A percentile compares a stretch with the other conserved stretches of the same genome.
Conservation (phyloP, 1,284 basidiomycete species). For the Phylloporus gajari region DNA sequence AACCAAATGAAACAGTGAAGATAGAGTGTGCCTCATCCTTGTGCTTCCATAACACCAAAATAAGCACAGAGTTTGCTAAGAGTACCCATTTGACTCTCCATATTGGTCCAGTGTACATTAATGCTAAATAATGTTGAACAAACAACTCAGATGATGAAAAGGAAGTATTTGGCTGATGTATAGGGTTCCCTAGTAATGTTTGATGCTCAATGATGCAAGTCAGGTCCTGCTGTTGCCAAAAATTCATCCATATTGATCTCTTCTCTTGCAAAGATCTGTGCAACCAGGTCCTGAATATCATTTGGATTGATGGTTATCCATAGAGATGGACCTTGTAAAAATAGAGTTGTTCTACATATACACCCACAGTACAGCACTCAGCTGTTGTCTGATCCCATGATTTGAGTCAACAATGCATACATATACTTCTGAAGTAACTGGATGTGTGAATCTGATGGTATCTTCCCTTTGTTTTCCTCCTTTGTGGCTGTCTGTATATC, state of each 20-base stretch:
- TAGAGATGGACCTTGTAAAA: neutral
- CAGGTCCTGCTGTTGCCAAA: conserved; percentile 26
- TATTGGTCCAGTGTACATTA: neutral
- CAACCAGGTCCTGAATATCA: conserved; percentile 47
- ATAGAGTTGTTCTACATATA: conserved; percentile 23
- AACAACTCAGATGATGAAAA: conserved; percentile 40
- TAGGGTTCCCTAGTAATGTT: conserved; percentile 49
- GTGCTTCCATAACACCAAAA: conserved; percentile 37
- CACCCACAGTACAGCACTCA: conserved; percentile 9
- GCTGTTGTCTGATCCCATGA: conserved; percentile 28
- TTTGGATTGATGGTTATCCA: conserved; percentile 44
- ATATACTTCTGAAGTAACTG: conserved; percentile 24
- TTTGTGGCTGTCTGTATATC: too few relatives aligned
- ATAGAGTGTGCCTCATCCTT: conserved; percentile 31
- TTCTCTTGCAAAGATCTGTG: conserved; percentile 46
- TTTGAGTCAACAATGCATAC: neutral
- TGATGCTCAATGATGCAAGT: conserved; percentile 16
- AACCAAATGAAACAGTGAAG: conserved; percentile 25
- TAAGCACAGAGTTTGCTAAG: conserved; percentile 26
- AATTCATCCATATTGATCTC: conserved; percentile 49
- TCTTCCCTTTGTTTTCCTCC: conserved; percentile 26
- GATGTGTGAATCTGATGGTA: conserved; percentile 21
- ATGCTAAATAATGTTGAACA: conserved; percentile 39
- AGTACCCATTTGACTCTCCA: conserved; percentile 25
- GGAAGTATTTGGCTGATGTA: conserved; percentile 47